Conservation (phyloP, 345 rosid genomes). For the sweet orange (Citrus sinensis) region DNA sequence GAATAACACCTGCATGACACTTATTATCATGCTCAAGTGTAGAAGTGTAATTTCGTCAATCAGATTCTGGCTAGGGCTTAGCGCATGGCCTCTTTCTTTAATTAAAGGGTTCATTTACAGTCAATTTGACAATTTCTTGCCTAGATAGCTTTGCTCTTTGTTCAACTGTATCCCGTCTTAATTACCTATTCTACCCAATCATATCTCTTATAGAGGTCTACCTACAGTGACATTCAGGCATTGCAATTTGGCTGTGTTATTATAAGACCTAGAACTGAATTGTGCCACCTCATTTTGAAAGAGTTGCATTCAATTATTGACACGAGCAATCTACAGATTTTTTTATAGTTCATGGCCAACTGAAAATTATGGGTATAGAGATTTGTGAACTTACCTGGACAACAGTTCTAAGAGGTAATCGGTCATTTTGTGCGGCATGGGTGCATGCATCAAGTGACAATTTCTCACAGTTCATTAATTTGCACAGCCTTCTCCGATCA, state of each 20-base stretch:
- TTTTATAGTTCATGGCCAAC: background rate
- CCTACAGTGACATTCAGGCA: too few relatives aligned
- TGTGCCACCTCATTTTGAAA: background rate
- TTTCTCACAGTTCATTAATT: conserved; percentile 68
- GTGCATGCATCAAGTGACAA: conserved; percentile 83
- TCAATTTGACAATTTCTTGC: background rate
- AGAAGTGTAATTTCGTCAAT: background rate
- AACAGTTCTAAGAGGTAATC: conserved; percentile 77
- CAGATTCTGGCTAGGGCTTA: background rate
- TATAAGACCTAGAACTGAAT: background rate
- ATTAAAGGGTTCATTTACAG: background rate
- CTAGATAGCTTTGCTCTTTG: background rate
- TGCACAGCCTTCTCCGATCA: conserved; percentile 71
- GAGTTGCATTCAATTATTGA: background rate
- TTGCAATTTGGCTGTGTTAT: background rate
- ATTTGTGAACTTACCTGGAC: conserved; percentile 58
- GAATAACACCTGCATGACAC: conserved; percentile 56
- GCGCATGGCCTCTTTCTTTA: background rate
- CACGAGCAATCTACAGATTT: background rate
- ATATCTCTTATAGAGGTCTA: background rate
- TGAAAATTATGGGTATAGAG: background rate
- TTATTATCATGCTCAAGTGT: background rate
- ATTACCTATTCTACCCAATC: background rate
- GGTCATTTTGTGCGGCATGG: conserved; percentile 93
- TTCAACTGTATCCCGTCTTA: background rate